phyloP scores from a whole-genome alignment of 371 early-diverging fungal genomes.

The Circinella umbellata region DNA sequence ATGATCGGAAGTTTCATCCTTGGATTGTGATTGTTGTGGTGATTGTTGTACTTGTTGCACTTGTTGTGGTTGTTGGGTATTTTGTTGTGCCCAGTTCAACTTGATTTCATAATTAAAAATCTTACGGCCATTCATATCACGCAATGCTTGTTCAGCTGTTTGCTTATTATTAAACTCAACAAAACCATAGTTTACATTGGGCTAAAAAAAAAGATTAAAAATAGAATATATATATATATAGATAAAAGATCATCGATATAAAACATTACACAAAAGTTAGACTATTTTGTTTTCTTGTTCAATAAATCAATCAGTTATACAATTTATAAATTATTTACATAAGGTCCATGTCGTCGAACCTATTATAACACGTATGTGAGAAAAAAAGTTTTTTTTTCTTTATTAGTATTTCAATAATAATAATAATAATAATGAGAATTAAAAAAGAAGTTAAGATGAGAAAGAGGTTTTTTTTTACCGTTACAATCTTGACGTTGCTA shows the following conservation, averaged over 20 bases:
- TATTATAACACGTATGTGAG: slow-evolving; percentile 5
- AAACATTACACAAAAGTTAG: too few species aligned
- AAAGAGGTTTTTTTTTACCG: slow-evolving; percentile 51
- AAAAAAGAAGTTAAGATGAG: slow-evolving; percentile 39
- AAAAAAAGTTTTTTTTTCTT: too few species aligned
- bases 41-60: slow-evolving; percentile 25
- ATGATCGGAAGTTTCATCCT: slow-evolving; percentile 69
- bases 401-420: too few species aligned
- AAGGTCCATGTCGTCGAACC: slow-evolving; percentile 37
- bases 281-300: too few species aligned
- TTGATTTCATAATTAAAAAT: slow-evolving; percentile 62
- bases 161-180: slow-evolving; percentile 80
- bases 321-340: slow-evolving; percentile 42
- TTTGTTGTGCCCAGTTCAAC: slow-evolving; percentile 54
- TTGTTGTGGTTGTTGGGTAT: slow-evolving; percentile 28
- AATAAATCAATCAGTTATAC: not conserved
- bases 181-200: slow-evolving; percentile 84
- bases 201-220: not conserved
- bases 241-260: not conserved
- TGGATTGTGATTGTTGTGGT: slow-evolving; percentile 21
- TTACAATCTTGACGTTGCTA: slow-evolving; percentile 79
- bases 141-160: slow-evolving; percentile 77
- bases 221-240: not conserved
- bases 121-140: slow-evolving; percentile 78
- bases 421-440: not conserved